A percentile compares a stretch with the other conserved stretches of the same genome.
Conservation (phyloP, 192 early-diverging fungal species). For the Ramicandelaber brevisporus region DNA sequence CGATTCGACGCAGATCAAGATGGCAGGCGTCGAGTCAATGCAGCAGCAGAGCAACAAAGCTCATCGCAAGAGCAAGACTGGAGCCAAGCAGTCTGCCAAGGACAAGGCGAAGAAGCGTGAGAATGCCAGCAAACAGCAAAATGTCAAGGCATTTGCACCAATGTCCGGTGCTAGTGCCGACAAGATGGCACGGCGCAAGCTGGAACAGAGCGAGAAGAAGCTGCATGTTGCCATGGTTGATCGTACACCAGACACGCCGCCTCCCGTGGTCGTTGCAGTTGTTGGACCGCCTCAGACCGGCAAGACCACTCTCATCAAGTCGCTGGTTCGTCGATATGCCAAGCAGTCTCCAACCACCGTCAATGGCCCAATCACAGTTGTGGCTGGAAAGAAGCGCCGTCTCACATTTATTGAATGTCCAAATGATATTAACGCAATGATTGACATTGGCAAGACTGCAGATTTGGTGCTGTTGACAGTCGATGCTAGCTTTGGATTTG, state of each 20-base stretch:
- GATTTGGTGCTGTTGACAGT: slow-evolving; percentile 86
- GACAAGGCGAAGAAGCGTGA: too few species aligned
- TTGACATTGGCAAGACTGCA: slow-evolving; percentile 89
- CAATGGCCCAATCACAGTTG: slow-evolving; percentile 91
- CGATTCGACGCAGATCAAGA: too few species aligned
- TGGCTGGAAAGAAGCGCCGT: slow-evolving; percentile 80
- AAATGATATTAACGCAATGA: slow-evolving; percentile 94
- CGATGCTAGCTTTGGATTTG: slow-evolving; percentile 95
- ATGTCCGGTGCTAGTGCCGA: slow-evolving; percentile 47
- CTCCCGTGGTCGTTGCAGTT: slow-evolving; percentile 82
- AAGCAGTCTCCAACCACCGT: slow-evolving; percentile 79
- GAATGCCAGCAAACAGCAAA: background rate
- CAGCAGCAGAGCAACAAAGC: too few species aligned
- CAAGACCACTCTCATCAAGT: slow-evolving; percentile 92
- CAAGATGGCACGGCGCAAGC: slow-evolving; percentile 49
- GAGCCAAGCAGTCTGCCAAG: too few species aligned
- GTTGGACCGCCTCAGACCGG: slow-evolving; percentile 85
- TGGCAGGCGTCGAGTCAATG: too few species aligned
- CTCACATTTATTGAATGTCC: slow-evolving; percentile 93
- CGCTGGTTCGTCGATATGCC: slow-evolving; percentile 83
- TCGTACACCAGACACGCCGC: slow-evolving; percentile 67
- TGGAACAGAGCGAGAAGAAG: slow-evolving; percentile 68
- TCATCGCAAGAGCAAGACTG: too few species aligned
- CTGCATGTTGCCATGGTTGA: slow-evolving; percentile 92
- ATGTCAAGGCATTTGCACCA: slow-evolving; percentile 38